Conservation (phyloP, 2,329 filamentous ascomycete species). For the Colletotrichum phormii region DNA sequence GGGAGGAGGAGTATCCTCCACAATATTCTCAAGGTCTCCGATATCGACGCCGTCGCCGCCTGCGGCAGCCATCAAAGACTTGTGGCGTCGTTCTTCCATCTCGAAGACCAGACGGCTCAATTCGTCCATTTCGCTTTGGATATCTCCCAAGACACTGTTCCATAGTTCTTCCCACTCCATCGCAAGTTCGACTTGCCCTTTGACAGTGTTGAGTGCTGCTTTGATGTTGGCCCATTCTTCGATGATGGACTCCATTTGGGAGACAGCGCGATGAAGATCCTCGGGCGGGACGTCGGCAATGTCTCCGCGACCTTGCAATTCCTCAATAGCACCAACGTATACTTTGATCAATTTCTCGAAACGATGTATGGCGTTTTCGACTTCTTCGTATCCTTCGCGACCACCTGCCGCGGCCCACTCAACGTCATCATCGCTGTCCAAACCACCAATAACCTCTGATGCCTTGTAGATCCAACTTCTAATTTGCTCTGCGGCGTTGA, state of each 20-base stretch:
- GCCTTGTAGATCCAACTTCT: conserved; percentile 94
- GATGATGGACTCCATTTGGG: conserved; percentile 90
- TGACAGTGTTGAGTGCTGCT: conserved; percentile 79
- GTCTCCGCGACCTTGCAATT: conserved; percentile 83
- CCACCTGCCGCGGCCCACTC: conserved; percentile 96
- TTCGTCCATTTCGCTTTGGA: conserved; percentile 86
- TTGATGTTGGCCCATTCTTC: conserved; percentile 88
- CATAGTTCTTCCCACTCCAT: conserved; percentile 99
- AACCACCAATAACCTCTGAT: conserved; percentile 84
- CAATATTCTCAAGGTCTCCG: conserved; percentile 90
- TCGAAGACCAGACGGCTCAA: conserved; percentile 88
- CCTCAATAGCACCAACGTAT: conserved; percentile 94
- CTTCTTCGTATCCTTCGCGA: conserved; percentile 80
- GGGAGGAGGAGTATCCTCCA: conserved; percentile 81
- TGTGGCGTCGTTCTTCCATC: conserved; percentile 96
- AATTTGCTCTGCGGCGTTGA: conserved; percentile 92
- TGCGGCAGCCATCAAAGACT: conserved; percentile 73
- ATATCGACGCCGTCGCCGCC: conserved; percentile 80
- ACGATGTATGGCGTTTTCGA: conserved; percentile 79
- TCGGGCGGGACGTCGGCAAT: conserved; percentile 77
- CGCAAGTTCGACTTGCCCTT: conserved; percentile 92
- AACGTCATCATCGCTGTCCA: conserved; percentile 96
- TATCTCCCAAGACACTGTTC: conserved; percentile 93
- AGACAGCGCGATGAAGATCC: conserved; percentile 80
- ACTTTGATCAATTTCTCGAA: conserved; percentile 93